phyloP scores from a whole-genome alignment of 192 early-diverging fungal species.

The Gigaspora rosea region DNA sequence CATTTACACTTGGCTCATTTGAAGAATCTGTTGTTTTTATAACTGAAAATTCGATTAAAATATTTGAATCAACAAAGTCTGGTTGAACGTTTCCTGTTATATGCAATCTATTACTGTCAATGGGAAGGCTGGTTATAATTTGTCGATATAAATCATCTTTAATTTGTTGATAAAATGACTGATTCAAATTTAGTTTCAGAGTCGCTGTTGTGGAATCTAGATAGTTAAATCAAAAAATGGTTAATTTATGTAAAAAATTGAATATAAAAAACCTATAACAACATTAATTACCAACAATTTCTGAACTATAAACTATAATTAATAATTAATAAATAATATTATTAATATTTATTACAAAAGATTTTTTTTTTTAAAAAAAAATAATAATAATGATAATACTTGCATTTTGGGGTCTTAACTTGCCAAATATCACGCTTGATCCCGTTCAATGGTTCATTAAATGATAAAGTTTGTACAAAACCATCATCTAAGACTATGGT shows the following conservation, averaged over 20 bases:
- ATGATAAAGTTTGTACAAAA: not conserved
- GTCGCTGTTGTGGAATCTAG: too few species aligned
- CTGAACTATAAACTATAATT: too few species aligned
- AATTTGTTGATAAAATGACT: not conserved
- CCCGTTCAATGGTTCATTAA: not conserved
- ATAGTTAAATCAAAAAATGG: too few species aligned
- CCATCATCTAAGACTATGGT: not conserved
- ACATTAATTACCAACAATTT: too few species aligned
- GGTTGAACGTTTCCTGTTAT: not conserved
- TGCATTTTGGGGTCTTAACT: not conserved
- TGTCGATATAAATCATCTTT: not conserved
- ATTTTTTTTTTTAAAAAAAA: not conserved
- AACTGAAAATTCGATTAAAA: not conserved
- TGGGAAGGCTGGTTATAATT: not conserved
- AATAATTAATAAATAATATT: too few species aligned
- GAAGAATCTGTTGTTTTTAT: not conserved
- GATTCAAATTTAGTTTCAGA: not conserved
- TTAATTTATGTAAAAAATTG: too few species aligned
- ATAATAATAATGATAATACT: not conserved
- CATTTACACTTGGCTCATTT: not conserved
- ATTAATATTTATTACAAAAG: too few species aligned
- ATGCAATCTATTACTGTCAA: not conserved
- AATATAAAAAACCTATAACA: too few species aligned
- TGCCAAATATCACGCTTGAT: not conserved
- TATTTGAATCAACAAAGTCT: too few species aligned